Evolutionary conservation across 2,329 filamentous ascomycete species (phyloP).

Genomic region (Sporothrix luriei): DNA sequence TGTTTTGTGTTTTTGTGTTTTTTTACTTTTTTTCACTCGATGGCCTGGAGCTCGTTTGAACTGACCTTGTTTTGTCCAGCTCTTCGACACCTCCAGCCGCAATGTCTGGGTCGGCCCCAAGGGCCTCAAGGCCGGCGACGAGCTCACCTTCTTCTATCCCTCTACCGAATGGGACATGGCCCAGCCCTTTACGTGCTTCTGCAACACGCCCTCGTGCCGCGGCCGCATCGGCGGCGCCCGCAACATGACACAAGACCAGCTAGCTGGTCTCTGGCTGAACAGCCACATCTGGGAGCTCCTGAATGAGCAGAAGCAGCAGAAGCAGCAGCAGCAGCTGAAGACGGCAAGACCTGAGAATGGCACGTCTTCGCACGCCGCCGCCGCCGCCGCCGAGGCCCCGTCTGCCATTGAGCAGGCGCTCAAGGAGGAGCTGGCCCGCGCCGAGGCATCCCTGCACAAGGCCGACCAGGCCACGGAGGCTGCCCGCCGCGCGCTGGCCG

Average conservation of each 20-base stretch:
- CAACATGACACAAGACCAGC: constrained; percentile 57
- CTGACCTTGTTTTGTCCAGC: constrained; percentile 44
- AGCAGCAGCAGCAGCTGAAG: constrained; percentile 35
- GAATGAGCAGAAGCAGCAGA: constrained; percentile 43
- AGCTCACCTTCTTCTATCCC: constrained; percentile 73
- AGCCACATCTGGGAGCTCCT: constrained; percentile 61
- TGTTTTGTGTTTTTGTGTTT: not conserved
- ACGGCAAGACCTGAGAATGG: constrained; percentile 31
- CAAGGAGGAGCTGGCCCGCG: constrained; percentile 48
- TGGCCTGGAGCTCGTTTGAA: not conserved
- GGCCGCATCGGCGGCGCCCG: constrained; percentile 65
- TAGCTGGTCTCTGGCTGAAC: constrained; percentile 64
- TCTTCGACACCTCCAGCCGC: constrained; percentile 61
- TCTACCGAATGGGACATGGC: constrained; percentile 76
- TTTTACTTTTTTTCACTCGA: not conserved
- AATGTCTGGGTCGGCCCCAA: constrained; percentile 61
- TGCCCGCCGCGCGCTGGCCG: constrained; percentile 49
- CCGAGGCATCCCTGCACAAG: constrained; percentile 50
- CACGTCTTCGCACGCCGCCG: not conserved
- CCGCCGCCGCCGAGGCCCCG: constrained; percentile 17
- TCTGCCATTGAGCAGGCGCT: constrained; percentile 51
- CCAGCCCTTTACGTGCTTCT: constrained; percentile 69
- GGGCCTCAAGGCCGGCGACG: constrained; percentile 58
- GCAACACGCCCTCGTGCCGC: constrained; percentile 59
- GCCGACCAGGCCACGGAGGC: constrained; percentile 54